Evolutionary conservation across 768 basidiomycete species (phyloP).

Genomic region (Boletus subcaerulescens): DNA sequence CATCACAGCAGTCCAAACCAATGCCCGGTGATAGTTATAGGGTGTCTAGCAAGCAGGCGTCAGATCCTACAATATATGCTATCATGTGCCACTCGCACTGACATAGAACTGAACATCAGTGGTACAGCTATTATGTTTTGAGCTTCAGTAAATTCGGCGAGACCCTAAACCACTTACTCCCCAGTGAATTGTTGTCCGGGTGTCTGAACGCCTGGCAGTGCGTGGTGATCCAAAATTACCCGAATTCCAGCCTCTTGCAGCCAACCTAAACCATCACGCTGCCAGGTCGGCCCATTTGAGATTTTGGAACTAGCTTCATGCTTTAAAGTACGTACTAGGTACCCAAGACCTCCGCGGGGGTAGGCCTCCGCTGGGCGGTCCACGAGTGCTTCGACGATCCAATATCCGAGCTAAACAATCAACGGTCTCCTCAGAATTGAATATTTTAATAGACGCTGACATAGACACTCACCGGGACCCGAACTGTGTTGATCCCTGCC

Average conservation of each 20-base stretch:
- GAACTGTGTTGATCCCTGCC: constrained; percentile 70
- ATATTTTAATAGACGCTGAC: not conserved
- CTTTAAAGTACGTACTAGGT: constrained; percentile 46
- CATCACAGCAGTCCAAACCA: constrained; percentile 83
- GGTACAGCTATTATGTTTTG: constrained; percentile 51
- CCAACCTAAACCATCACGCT: constrained; percentile 64
- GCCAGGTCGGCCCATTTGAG: not conserved
- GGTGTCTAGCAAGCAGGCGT: constrained; percentile 40
- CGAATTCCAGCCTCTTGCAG: constrained; percentile 61
- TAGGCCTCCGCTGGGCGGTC: constrained; percentile 58
- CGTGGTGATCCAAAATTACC: constrained; percentile 69
- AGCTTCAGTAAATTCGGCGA: not conserved
- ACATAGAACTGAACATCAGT: constrained; percentile 72
- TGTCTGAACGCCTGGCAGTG: constrained; percentile 66
- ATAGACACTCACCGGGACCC: constrained; percentile 59
- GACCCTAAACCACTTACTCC: constrained; percentile 36
- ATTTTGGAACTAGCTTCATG: not conserved
- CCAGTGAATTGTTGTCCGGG: constrained; percentile 67
- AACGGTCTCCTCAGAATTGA: not conserved
- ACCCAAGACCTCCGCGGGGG: constrained; percentile 64
- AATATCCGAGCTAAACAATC: constrained; percentile 64
- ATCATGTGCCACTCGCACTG: constrained; percentile 13
- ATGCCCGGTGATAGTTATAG: constrained; percentile 71
- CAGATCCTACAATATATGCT: not conserved
- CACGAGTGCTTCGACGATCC: constrained; percentile 75